Evolutionary conservation across 108 stramenopile genomes (phyloP), one percentile per base, ranked within the genome.

Genomic region (Phaeodactylum tricornutum): DNA sequence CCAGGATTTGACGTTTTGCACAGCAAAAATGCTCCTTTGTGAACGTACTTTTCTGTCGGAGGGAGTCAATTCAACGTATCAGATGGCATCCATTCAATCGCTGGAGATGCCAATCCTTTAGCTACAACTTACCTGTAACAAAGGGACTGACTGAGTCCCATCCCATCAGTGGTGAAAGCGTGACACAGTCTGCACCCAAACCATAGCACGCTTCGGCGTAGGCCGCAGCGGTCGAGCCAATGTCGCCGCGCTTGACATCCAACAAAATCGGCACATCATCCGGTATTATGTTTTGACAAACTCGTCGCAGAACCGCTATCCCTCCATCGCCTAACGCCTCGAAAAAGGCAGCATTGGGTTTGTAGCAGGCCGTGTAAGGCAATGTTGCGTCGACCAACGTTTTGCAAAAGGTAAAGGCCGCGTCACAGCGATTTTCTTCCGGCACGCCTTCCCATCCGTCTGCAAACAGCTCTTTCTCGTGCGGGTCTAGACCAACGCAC

Each of bases 1-100:
- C 92, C 88, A 15, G 86, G 84, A 69, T 99, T 99, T 29, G 95
- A 96, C 32, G 98, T 99, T 83, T 97, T 97, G 85, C 98, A 99
- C 22, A 99, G 66, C 22, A 99, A 50, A 58, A 99, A 99, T 12
- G 88, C 95, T 15, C 96, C 98, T 37, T 85, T 78, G 27, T 67
- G 38, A 23, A 58, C 36, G 58, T 90, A 90, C 61, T 77, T 72
- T 36, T 62, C 76, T 79, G 53, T 38, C n/a, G 58, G 20, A 42
- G 15, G 11, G 38, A 45, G 24, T n/a, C n/a, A n/a, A n/a, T n/a
- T n/a, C n/a, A n/a, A n/a, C n/a, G n/a, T n/a, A n/a, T n/a, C n/a
- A n/a, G n/a, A n/a, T n/a, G n/a, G n/a, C n/a, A n/a, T n/a, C n/a
- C n/a, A n/a, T n/a, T n/a, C n/a, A n/a, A n/a, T n/a, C n/a, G n/a